Base-by-base conservation (phyloP, 2,329 filamentous ascomycete genomes). In the Claviceps sp. region DNA sequence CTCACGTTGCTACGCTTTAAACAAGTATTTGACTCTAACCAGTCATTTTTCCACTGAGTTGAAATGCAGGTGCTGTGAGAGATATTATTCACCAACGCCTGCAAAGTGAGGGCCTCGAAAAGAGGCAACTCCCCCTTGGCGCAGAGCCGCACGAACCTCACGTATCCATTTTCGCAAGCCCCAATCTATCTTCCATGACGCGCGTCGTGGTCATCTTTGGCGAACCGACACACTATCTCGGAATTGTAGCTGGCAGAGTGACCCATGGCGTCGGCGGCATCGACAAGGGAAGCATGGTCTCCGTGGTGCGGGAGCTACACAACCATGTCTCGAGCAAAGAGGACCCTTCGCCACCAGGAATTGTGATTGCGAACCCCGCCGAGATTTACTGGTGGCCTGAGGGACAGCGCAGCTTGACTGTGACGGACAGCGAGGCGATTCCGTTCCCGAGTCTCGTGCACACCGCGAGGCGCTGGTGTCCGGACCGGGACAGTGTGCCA, bases 291-390 rank as follows among this genome's bases (percentile, higher is more conserved):
- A 87, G 82, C 36, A 74, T 83, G 42, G 68, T 91, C 34, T 76
- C 80, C 11, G 71, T 91, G 52, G 75, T 84, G 23, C 64, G 71
- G 38, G 68, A 64, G 13, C 65, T 82, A 4, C 61, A 61, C 43
- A 50, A 59, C 16, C 66, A 73, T 52, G 55, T 46, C 23, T 65
- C 65, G 37, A 68, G 65, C 14, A 56, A 64, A 0, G 47, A 58
- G 0, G 68, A 72, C 20, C 29, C 61, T 0, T 57, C 63, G 2
- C 56, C 69, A 1, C 80, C 76, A 0, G 85, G 78, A 3, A 69
- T 96, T 52, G 68, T 96, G 29, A 70, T 95, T 26, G 79, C 88
- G 45, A 96, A 95, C 62, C 73, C 80, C 4, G 88, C 87, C 4
- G 82, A 94, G 67, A 70, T 86, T 17, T 72, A 83, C 59, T 96